These are phyloP conservation scores for Leccinum incarnatum DNA, from an alignment of 768 basidiomycete species.

Conservation along the genomic window DNA sequence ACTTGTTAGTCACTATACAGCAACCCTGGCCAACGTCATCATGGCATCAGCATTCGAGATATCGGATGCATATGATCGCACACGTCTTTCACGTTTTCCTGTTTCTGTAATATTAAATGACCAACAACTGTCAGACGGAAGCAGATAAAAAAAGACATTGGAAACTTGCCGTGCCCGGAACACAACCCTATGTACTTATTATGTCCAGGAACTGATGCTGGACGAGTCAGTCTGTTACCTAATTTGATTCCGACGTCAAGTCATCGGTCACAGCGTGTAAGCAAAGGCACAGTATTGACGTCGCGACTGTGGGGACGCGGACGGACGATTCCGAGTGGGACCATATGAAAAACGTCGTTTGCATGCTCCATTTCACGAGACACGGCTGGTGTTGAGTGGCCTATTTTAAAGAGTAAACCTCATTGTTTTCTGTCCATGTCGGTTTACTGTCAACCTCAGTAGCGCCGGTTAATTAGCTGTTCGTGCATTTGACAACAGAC, in stretches of 20 bases:
- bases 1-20: too few species aligned
- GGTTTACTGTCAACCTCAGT: neutral
- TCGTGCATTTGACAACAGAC: neutral
- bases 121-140: neutral
- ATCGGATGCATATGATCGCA: too few species aligned
- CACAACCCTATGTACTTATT: neutral
- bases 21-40: too few species aligned
- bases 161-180: neutral
- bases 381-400: neutral
- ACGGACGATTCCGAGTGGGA: neutral
- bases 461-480: neutral
- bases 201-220: neutral
- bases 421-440: neutral
- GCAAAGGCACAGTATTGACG: neutral
- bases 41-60: too few species aligned
- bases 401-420: neutral
- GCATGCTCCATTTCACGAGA: neutral
- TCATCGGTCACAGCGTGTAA: neutral
- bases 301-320: neutral
- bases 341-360: neutral
- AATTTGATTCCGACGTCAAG: neutral
- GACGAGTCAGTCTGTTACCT: neutral
- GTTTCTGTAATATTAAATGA: too few species aligned
- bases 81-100: too few species aligned
- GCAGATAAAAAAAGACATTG: neutral